Conservation (phyloP, 2,329 filamentous ascomycete species). For the Aspergillus sp. region DNA sequence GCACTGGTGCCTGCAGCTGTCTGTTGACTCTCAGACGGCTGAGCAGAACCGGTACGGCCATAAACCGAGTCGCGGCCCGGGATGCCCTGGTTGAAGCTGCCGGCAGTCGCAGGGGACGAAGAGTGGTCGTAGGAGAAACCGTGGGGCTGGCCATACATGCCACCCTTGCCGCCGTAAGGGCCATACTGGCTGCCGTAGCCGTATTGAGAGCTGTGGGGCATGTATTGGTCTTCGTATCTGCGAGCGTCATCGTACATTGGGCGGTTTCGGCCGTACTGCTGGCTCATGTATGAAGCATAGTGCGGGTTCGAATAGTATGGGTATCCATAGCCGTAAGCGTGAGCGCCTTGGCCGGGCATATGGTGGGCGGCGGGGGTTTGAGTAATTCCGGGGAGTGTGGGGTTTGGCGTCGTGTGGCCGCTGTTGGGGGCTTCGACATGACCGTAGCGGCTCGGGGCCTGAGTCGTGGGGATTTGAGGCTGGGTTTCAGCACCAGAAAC, state of each 20-base stretch:
- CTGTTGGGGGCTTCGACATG: slow-evolving; percentile 76
- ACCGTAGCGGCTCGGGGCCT: slow-evolving; percentile 72
- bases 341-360: slow-evolving; percentile 51
- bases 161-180: slow-evolving; percentile 56
- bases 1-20: slow-evolving; percentile 50
- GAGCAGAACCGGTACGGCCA: slow-evolving; percentile 58
- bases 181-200: slow-evolving; percentile 53
- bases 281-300: slow-evolving; percentile 62
- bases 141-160: slow-evolving; percentile 65
- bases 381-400: slow-evolving; percentile 60
- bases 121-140: slow-evolving; percentile 66
- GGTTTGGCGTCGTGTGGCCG: slow-evolving; percentile 88
- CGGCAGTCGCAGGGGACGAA: slow-evolving; percentile 62
- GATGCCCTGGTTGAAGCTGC: slow-evolving; percentile 42
- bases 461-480: slow-evolving; percentile 62
- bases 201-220: slow-evolving; percentile 53
- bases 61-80: slow-evolving; percentile 59
- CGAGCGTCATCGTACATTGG: slow-evolving; percentile 52
- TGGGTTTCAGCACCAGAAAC: slow-evolving; percentile 59
- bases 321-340: slow-evolving; percentile 61
- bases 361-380: slow-evolving; percentile 56
- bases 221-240: slow-evolving; percentile 50
- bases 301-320: slow-evolving; percentile 63
- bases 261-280: slow-evolving; percentile 49
- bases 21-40: slow-evolving; percentile 56